Base-by-base conservation (phyloP, 2,329 filamentous ascomycete genomes). In the Aspergillus sp. region DNA sequence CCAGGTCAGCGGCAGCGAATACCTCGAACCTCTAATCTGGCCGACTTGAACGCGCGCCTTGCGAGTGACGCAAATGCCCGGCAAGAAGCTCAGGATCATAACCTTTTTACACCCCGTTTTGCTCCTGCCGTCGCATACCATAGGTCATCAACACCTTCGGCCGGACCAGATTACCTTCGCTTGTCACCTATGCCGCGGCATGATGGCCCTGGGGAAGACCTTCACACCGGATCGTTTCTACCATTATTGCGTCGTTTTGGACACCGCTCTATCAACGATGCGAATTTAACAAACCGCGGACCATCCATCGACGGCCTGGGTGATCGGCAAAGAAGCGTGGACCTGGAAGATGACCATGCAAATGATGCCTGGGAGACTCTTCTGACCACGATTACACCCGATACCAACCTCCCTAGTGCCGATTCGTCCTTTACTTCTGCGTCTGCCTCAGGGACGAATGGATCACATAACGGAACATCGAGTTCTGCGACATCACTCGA, bases 321-420 rank as follows among this genome's bases (percentile, higher is more conserved):
- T 39, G 91, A 96, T 74, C 89, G 92, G 58, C 85, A 91, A 62
- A 86, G 91, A 65, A 96, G 91, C 72, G 77, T 91, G n/a, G 92
- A 88, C 69, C 88, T 89, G 6, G 77, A 79, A 51, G 77, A 76
- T 44, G 69, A 74, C 39, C 65, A 76, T 54, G 81, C 79, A 40
- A 82, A 85, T 61, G 81, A 82, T 50, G 80, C 81, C 1, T 97
- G 93, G 93, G 89, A 93, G 59, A 91, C 87, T 3, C 85, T 97
- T 53, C 79, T 92, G 57, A 88, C 84, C 6, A 96, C 90, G 0
- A 83, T 97, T 60, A 88, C 90, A 0, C 90, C 91, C 0, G 92
- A 96, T 71, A 87, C 89, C 15, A 88, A 90, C 60, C 83, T 90
- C 3, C 91, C 92, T 0, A 96, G 90, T 65, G 84, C 86, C 2